Percentiles rank a stretch among this genome's conserved stretches.
Conservation (phyloP, 139 green algal species). For the Yamagishiella unicocca region DNA sequence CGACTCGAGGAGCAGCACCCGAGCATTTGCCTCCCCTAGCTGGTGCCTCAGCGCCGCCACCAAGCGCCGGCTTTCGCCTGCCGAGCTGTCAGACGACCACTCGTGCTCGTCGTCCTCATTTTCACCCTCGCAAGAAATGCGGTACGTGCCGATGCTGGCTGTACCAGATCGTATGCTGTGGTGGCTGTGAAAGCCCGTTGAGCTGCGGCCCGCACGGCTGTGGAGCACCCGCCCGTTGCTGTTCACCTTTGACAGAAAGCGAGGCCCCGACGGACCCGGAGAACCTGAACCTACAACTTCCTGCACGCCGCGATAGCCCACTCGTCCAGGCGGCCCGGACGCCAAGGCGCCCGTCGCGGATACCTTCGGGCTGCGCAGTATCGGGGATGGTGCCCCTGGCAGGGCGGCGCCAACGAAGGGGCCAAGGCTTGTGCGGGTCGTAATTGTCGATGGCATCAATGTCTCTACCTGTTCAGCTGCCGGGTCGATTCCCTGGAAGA, state of each 20-base stretch:
- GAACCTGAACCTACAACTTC: too few relatives aligned
- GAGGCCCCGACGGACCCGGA: too few relatives aligned
- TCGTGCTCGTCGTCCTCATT: background rate
- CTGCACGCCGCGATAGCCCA: too few relatives aligned
- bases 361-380: background rate
- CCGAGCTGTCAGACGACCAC: constrained; percentile 8
- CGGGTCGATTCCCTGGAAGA: background rate
- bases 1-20: background rate
- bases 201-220: too few relatives aligned
- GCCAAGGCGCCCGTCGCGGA: background rate
- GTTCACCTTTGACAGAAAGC: too few relatives aligned
- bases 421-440: background rate
- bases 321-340: too few relatives aligned
- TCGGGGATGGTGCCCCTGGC: background rate
- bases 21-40: background rate
- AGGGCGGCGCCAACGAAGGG: background rate
- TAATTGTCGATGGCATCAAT: background rate
- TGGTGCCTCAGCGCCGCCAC: background rate
- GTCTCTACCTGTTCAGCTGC: background rate
- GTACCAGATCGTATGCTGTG: too few relatives aligned
- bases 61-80: background rate
- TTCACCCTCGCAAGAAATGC: too few relatives aligned
- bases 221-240: too few relatives aligned
- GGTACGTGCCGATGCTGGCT: too few relatives aligned
- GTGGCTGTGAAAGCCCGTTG: too few relatives aligned